Conservation (phyloP, 352 stramenopile genomes). For the Phytophthora colocasiae region DNA sequence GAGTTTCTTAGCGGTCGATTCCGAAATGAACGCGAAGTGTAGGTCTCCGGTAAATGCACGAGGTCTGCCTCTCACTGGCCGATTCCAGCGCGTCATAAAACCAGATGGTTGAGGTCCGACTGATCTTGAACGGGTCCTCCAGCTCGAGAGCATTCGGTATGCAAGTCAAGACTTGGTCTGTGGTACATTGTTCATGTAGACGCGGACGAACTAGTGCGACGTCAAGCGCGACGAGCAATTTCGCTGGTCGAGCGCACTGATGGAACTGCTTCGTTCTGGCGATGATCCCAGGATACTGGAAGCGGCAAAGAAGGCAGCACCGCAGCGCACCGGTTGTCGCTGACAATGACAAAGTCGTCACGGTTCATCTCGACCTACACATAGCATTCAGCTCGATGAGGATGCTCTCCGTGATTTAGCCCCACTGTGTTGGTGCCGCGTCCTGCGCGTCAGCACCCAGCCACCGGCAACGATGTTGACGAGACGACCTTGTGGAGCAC, state of each 20-base stretch:
- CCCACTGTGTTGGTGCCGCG: conserved; percentile 21
- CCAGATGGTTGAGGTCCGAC: conserved; percentile 23
- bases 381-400: conserved; percentile 9
- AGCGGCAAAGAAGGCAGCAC: background rate
- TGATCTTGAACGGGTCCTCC: background rate
- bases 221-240: too few relatives aligned
- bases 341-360: too few relatives aligned
- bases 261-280: too few relatives aligned
- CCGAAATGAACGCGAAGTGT: conserved; percentile 28
- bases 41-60: background rate
- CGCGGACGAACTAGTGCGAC: too few relatives aligned
- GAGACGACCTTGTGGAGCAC: background rate
- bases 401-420: conserved; percentile 15
- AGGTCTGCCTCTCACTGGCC: conserved; percentile 23
- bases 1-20: conserved; percentile 7
- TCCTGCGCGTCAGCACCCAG: conserved; percentile 22
- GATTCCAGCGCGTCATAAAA: conserved; percentile 24
- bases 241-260: too few relatives aligned
- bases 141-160: background rate
- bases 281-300: background rate
- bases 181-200: background rate
- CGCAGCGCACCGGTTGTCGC: too few relatives aligned
- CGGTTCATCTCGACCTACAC: background rate
- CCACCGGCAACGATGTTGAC: background rate
- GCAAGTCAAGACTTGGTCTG: background rate